Base-by-base conservation (phyloP, 768 basidiomycete genomes). In the Mycena capillaripes region DNA sequence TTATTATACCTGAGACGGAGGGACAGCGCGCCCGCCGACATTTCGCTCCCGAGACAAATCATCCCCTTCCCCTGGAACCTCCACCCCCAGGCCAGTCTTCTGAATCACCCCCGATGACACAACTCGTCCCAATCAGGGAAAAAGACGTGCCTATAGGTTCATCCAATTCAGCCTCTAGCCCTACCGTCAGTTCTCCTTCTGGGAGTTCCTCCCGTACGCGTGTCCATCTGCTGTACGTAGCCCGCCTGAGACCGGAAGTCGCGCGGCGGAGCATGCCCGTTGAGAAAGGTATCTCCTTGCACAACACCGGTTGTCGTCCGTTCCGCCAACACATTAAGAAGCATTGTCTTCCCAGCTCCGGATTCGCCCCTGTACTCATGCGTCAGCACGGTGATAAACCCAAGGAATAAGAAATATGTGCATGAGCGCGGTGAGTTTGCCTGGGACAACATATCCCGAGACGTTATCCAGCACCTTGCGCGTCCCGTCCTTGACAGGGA, bases 221-320 rank as follows among this genome's bases (percentile, higher is more conserved):
- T 92, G 75, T 95, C 95, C 86, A 89, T 89, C 78, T 97, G 96
- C 77, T 97, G 95, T 68, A 92, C 94, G 77, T 96, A 97, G 0
- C 94, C 95, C 71, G 90, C 92, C 83, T 92, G 91, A 68, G 92
- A 84, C 74, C 88, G 86, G 75, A 92, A 93, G 73, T 93, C 88
- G 0, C 79, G 76, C 48, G 96, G 84, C n/a, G 61, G 61, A 1
- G 81, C 66, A 59, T 86, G 88, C 0, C 89, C 86, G 77, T 93
- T 87, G 78, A 93, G 86, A 77, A 89, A 83, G 71, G 83, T 82
- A 66, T 89, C 86, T 1, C 90, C 90, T 5, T 76, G 78, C 10
- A 91, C 80, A 10, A 89, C 84, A 7, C 90, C 90, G 11, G 81
- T 82, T 50, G 79, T 80, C 2, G 82, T 79, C 3, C 89, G 85